These are phyloP conservation scores for Rhodotorula sp. DNA, from an alignment of 1,284 basidiomycete species.

Conservation along the genomic window DNA sequence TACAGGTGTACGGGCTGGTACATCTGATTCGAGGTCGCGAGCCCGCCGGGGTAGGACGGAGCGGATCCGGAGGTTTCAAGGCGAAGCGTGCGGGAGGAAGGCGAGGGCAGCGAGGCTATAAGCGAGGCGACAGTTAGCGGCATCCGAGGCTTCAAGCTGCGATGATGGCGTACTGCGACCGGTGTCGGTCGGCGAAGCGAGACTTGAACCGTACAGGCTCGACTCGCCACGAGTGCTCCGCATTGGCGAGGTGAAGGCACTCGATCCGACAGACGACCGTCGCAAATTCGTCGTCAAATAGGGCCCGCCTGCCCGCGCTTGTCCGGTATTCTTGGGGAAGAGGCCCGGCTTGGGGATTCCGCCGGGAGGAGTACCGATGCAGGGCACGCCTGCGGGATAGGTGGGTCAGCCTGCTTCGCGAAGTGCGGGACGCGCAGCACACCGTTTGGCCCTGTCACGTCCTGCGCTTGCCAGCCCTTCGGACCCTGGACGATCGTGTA, in stretches of 20 bases:
- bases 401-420: neutral
- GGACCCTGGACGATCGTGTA: slow-evolving; percentile 14
- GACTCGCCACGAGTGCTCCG: neutral
- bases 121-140: neutral
- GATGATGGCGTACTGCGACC: neutral
- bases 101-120: neutral
- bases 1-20: neutral
- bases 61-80: neutral
- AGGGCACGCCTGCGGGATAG: slow-evolving; percentile 20
- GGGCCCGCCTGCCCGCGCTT: neutral
- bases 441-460: slow-evolving; percentile 30
- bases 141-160: rapidly evolving
- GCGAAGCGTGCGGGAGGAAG: neutral
- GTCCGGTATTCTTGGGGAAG: no score
- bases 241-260: neutral
- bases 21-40: neutral
- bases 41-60: neutral
- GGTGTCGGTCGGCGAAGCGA: neutral
- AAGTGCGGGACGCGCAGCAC: neutral
- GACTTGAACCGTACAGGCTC: neutral
- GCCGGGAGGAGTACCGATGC: slow-evolving; percentile 25
- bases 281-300: neutral
- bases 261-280: neutral
- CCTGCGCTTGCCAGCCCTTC: slow-evolving; percentile 35
- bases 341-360: neutral